phyloP scores from a whole-genome alignment of 208 protist species.

The Kentomonas sorsogonicus region DNA sequence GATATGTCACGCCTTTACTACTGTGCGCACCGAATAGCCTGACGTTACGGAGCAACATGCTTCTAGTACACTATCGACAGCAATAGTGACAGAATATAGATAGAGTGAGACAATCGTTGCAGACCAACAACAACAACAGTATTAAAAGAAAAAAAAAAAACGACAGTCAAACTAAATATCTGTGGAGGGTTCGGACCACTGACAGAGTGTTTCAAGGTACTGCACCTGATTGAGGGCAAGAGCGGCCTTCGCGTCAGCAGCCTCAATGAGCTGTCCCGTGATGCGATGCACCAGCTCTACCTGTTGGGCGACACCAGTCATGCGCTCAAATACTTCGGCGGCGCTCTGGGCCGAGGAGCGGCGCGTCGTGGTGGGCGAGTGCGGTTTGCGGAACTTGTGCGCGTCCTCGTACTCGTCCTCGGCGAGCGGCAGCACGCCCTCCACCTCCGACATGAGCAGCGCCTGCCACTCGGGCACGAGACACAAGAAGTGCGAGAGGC shows the following conservation, averaged over 20 bases:
- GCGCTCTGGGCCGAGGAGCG: background rate
- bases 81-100: no score
- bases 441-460: constrained; percentile 43
- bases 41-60: no score
- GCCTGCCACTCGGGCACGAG: constrained; percentile 81
- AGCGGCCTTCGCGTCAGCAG: no score
- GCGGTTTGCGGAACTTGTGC: constrained; percentile 66
- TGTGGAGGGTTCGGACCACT: background rate
- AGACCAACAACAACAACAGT: background rate
- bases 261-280: no score
- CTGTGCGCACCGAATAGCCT: no score
- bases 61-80: no score
- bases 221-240: no score
- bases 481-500: constrained; percentile 61
- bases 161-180: background rate
- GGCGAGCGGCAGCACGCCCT: constrained; percentile 60
- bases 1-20: no score
- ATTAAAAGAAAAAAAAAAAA: background rate
- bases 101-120: no score
- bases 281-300: constrained; percentile 42
- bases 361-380: background rate
- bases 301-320: constrained; percentile 26
- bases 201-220: constrained; percentile 23
- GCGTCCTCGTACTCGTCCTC: constrained; percentile 81
- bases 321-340: constrained; percentile 25